Percentiles rank a stretch among this genome's conserved stretches.
These are phyloP conservation scores for Talaromyces ruber DNA, from an alignment of 495 filamentous ascomycete species.

Conservation along the genomic window DNA sequence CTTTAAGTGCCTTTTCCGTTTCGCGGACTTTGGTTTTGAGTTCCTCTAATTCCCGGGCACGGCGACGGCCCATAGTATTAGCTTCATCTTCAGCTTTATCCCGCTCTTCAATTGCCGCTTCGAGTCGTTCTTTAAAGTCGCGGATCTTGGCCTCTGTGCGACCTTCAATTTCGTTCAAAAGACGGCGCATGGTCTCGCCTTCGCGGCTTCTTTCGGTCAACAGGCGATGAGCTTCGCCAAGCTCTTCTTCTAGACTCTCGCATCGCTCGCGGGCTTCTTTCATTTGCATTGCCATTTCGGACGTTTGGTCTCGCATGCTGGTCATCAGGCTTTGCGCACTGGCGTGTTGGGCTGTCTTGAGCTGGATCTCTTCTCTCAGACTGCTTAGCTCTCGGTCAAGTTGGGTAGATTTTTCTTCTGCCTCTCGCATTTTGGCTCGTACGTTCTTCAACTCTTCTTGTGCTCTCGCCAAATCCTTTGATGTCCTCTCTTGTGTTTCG, in stretches of 20 bases:
- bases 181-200: slow-evolving; percentile 86
- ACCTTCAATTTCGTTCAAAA: slow-evolving; percentile 80
- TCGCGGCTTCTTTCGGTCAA: slow-evolving; percentile 90
- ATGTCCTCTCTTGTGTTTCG: slow-evolving; percentile 58
- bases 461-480: slow-evolving; percentile 57
- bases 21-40: slow-evolving; percentile 70
- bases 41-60: slow-evolving; percentile 80
- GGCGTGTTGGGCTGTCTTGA: slow-evolving; percentile 77
- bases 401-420: slow-evolving; percentile 62
- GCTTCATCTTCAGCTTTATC: slow-evolving; percentile 90
- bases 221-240: slow-evolving; percentile 78
- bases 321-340: slow-evolving; percentile 78
- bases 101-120: slow-evolving; percentile 80
- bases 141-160: slow-evolving; percentile 69
- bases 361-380: slow-evolving; percentile 72
- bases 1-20: slow-evolving; percentile 64
- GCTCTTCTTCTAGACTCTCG: slow-evolving; percentile 88
- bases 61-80: slow-evolving; percentile 62
- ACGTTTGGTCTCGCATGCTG: slow-evolving; percentile 86
- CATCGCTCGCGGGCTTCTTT: slow-evolving; percentile 77
- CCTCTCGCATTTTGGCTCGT: slow-evolving; percentile 52
- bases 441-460: slow-evolving; percentile 61
- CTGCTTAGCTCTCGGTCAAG: slow-evolving; percentile 54
- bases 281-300: slow-evolving; percentile 86
- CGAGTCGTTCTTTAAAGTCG: slow-evolving; percentile 86